Base-by-base conservation (phyloP, 208 protist genomes). In the Phytomonas sp. region DNA sequence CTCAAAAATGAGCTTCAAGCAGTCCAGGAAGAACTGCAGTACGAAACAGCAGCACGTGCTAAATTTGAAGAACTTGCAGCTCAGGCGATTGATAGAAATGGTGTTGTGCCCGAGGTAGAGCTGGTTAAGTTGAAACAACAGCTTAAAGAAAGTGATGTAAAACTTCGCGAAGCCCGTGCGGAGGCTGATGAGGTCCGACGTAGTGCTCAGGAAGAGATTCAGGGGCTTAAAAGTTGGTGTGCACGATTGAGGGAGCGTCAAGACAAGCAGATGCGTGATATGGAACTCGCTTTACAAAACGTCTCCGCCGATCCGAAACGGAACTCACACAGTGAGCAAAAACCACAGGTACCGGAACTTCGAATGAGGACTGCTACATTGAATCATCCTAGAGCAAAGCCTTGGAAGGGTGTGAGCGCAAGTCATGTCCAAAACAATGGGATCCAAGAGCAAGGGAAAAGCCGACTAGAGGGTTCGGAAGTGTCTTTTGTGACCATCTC, bases 51-150 rank as follows among this genome's bases (percentile, higher is more conserved):
- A 20, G 76, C 82, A 5, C 68, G 79, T 2, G 70, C 74, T 8
- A 62, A 81, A 31, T 80, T 79, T 34, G 79, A 84, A 66, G 65
- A 77, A 29, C 71, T 87, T 51, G 79, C 85, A 23, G 67, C 79
- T 13, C 60, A 80, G 66, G 68, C 74, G 0, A 75, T 80, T 23
- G 51, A 56, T 28, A 62, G 11, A 11, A 62, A 62, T 31, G 29
- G 7, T 36, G 72, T 66, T 28, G 71, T 60, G 1, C 66, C 79
- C 28, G 72, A 64, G 26, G 67, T 71, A 59, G 84, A 86, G 64
- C n/a, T 85, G 34, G 60, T 76, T 2, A 60, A 63, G 28, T 60
- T 71, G 36, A 70, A 62, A 62, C 36, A 43, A 56, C 72, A 78
- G 36, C 72, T 81, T 70, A 61, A 73, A 36, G 46, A 77, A 32